Conservation (phyloP, 1,139 yeast species). For the Lodderomyces beijingensis region DNA sequence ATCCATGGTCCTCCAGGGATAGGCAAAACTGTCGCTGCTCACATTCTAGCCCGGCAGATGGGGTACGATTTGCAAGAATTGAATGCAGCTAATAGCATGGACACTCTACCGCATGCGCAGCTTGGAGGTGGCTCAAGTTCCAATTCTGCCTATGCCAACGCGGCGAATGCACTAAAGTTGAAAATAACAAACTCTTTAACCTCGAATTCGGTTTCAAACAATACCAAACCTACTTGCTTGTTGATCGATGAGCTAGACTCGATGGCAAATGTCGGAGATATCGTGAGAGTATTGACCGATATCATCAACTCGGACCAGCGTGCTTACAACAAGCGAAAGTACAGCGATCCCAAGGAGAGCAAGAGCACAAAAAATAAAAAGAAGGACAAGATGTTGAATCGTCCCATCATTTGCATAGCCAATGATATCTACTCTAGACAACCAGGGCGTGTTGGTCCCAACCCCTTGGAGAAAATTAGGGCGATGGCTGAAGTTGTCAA, state of each 20-base stretch:
- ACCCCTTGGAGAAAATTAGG: slow-evolving; percentile 66
- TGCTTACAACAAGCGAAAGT: slow-evolving; percentile 22
- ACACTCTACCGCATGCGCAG: slow-evolving; percentile 26
- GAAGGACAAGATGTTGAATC: slow-evolving; percentile 43
- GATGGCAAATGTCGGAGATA: slow-evolving; percentile 69
- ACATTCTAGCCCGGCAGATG: slow-evolving; percentile 74
- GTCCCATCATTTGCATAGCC: slow-evolving; percentile 92
- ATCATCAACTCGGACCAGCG: slow-evolving; percentile 56
- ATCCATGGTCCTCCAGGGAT: slow-evolving; percentile 93
- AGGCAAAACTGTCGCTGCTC: slow-evolving; percentile 93
- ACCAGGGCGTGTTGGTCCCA: slow-evolving; percentile 26
- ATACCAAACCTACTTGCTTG: slow-evolving; percentile 69
- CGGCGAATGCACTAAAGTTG: slow-evolving; percentile 28
- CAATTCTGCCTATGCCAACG: slow-evolving; percentile 15
- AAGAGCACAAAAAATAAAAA: slow-evolving; percentile 10
- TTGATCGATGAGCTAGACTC: slow-evolving; percentile 92
- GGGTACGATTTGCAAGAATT: slow-evolving; percentile 81
- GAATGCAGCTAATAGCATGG: slow-evolving; percentile 78
- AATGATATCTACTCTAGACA: slow-evolving; percentile 71
- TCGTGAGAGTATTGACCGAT: slow-evolving; percentile 64
- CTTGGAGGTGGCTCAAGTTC: slow-evolving; percentile 7
- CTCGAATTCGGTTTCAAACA: slow-evolving; percentile 49
- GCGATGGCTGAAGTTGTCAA: slow-evolving; percentile 67
- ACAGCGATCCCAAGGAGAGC: slow-evolving; percentile 6
- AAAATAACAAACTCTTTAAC: slow-evolving; percentile 70